Conservation (phyloP, 169 alveolate genomes). For the Eimeria maxima region DNA sequence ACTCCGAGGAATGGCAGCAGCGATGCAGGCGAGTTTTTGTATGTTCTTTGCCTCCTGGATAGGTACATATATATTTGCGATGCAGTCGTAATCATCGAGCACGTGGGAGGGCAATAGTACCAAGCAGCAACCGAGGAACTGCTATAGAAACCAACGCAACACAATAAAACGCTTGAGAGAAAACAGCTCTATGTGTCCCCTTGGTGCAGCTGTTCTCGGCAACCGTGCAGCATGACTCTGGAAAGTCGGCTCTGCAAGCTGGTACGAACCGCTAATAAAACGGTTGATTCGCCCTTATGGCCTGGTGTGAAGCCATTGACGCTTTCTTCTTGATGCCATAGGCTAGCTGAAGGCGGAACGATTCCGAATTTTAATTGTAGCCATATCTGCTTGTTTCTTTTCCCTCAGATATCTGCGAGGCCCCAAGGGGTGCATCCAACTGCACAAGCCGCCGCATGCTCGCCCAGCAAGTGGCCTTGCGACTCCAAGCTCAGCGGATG, state of each 20-base stretch:
- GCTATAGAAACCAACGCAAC: too few species aligned
- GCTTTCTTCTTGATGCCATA: neutral
- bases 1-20: conserved; percentile 69
- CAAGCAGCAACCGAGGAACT: too few species aligned
- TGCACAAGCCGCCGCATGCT: conserved; percentile 76
- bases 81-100: neutral
- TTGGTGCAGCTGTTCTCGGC: conserved; percentile 40
- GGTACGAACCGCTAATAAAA: neutral
- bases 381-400: neutral
- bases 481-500: conserved; percentile 42
- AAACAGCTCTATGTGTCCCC: neutral
- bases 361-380: too few species aligned
- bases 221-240: conserved; percentile 47
- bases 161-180: neutral
- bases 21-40: conserved; percentile 51
- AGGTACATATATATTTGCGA: neutral
- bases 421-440: conserved; percentile 58
- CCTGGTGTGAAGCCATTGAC: neutral
- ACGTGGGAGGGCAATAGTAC: neutral
- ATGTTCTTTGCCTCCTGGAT: neutral
- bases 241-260: neutral
- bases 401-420: conserved; percentile 25
- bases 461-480: conserved; percentile 73
- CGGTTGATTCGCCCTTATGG: neutral
- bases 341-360: too few species aligned